phyloP scores from a whole-genome alignment of 1,139 yeast genomes.

The Oligophagozyma castellii region DNA sequence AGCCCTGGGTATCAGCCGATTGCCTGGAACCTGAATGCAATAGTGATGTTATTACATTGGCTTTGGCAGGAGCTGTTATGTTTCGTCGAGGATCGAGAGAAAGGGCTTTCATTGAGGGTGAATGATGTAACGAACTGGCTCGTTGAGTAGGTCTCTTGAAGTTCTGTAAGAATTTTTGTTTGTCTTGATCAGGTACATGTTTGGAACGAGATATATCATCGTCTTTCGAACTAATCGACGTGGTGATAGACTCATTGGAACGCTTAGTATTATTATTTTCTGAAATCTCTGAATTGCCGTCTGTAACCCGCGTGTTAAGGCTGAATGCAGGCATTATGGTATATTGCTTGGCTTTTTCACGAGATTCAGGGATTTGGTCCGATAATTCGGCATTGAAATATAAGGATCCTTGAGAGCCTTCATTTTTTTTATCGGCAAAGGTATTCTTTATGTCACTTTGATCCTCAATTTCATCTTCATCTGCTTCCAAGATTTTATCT shows the following conservation, averaged over 20 bases:
- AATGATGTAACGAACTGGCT: no score
- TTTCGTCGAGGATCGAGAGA: background rate
- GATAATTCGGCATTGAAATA: no score
- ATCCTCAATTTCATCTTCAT: constrained; percentile 6
- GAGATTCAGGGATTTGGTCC: no score
- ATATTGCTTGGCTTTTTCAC: no score
- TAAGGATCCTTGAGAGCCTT: background rate
- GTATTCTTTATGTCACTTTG: background rate
- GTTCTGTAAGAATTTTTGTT: background rate
- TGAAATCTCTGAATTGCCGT: no score
- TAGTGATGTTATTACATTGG: background rate
- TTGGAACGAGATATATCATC: no score
- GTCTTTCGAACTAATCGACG: no score
- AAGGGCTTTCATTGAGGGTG: background rate
- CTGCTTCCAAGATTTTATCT: constrained; percentile 17
- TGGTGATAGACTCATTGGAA: no score
- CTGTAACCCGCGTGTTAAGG: no score
- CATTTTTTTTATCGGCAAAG: background rate
- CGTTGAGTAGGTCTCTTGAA: background rate
- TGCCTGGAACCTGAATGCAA: background rate
- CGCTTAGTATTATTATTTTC: no score
- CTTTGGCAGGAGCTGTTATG: background rate
- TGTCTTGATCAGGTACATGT: background rate
- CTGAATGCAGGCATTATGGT: no score
- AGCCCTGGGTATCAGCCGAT: no score